Conservation (phyloP, 1,139 yeast species). For the Pichia sp. region DNA sequence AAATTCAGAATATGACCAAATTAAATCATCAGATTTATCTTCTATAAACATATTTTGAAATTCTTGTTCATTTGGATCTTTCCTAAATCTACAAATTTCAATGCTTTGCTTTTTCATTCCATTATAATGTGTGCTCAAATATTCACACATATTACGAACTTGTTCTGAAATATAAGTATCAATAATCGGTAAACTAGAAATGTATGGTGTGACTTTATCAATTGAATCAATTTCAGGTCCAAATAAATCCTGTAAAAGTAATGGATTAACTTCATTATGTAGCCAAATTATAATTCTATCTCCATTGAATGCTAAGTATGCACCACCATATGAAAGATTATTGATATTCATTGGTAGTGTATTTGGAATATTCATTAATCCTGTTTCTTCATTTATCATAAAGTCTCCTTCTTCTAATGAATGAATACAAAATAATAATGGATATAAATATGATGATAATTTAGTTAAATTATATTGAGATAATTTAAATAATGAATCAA, state of each 20-base stretch:
- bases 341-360: conserved; percentile 41
- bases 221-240: conserved; percentile 46
- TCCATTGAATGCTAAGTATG: conserved; percentile 73
- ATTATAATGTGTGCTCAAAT: conserved; percentile 40
- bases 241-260: conserved; percentile 67
- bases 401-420: conserved; percentile 54
- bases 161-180: conserved; percentile 66
- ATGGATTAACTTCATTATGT: conserved; percentile 62
- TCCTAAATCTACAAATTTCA: conserved; percentile 58
- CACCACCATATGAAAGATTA: conserved; percentile 61
- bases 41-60: conserved; percentile 64
- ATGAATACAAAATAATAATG: conserved; percentile 74
- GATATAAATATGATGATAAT: conserved; percentile 66
- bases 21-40: conserved; percentile 55
- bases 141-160: conserved; percentile 54
- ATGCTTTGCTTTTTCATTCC: conserved; percentile 39
- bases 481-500: conserved; percentile 52
- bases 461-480: conserved; percentile 52
- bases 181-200: conserved; percentile 62
- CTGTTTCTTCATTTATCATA: conserved; percentile 38
- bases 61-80: conserved; percentile 56
- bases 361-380: conserved; percentile 37
- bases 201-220: conserved; percentile 38
- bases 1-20: conserved; percentile 53
- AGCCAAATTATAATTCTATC: conserved; percentile 58